These are phyloP conservation scores for Nakazawaea molendinolei DNA, from an alignment of 805 yeast species.

Conservation along the genomic window DNA sequence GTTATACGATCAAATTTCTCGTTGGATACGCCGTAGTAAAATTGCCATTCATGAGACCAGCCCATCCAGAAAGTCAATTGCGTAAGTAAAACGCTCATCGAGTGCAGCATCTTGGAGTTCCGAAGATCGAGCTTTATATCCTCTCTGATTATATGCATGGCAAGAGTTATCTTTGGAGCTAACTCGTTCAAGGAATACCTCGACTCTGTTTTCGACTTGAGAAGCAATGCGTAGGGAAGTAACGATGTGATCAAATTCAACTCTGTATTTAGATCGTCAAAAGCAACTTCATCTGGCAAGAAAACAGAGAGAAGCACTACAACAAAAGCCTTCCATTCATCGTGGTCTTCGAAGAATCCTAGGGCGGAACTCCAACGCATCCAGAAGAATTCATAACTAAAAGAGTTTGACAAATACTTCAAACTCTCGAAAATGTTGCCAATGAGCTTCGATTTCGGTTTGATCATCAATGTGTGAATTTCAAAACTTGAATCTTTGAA, in stretches of 20 bases:
- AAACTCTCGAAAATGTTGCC: constrained; percentile 40
- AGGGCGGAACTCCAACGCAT: constrained; percentile 55
- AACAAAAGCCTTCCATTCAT: constrained; percentile 59
- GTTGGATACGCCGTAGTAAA: constrained; percentile 40
- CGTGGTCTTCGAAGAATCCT: constrained; percentile 30
- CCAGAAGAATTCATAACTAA: constrained; percentile 51
- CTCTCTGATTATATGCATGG: constrained; percentile 73
- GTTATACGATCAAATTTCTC: constrained; percentile 30
- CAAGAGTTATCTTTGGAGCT: constrained; percentile 55
- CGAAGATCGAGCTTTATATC: constrained; percentile 58
- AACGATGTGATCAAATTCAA: constrained; percentile 21
- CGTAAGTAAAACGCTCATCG: constrained; percentile 48
- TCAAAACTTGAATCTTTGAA: constrained; percentile 19
- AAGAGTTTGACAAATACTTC: constrained; percentile 49
- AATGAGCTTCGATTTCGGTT: constrained; percentile 40
- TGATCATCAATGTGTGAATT: constrained; percentile 30
- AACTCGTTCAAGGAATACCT: constrained; percentile 43
- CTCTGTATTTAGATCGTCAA: constrained; percentile 13
- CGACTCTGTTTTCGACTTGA: constrained; percentile 15
- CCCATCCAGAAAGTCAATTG: constrained; percentile 63
- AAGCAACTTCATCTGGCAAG: constrained; percentile 34
- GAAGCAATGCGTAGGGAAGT: constrained; percentile 17
- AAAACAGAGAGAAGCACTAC: constrained; percentile 43
- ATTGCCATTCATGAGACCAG: constrained; percentile 64
- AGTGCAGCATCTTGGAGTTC: constrained; percentile 26